Base-by-base conservation (phyloP, 176 grass and related monocot genomes). In the Triticum dicoccoides region DNA sequence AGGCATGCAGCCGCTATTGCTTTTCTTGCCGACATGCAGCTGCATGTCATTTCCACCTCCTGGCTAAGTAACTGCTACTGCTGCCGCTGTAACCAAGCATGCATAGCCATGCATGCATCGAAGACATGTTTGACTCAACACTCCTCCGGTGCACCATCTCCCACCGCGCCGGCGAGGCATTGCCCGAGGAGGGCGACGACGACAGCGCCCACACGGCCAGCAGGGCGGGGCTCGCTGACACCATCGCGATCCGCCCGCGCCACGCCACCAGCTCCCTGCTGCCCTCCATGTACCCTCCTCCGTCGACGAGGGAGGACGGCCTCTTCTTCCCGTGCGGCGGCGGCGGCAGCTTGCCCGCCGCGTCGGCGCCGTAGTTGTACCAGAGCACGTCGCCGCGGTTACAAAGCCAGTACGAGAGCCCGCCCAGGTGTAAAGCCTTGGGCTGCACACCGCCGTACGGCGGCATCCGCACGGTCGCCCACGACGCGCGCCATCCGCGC, bases 171-270 rank as follows among this genome's bases (percentile, higher is more conserved):
- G 35, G 4, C 15, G 83, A 15, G 0, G 2, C 9, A 3, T 34
- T 34, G 11, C 25, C 27, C 4, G 65, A 44, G 41, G 41, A 27
- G 9, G 52, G 17, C 1, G 52, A 20, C 4, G 11, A 24, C 2
- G 71, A 45, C 3, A 39, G 47, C 76, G 66, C 45, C 84, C 76
- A 86, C 84, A 86, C 47, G 42, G 49, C 13, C 1, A 86, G 20
- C 17, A 11, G 0, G 27, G 14, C 9, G 12, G 3, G 0, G 44
- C 13, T 17, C 44, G 23, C 21, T 0, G 32, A 51, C 29, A 65
- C 61, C 30, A 58, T 34, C 20, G 9, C 58, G 45, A 86, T n/a
- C 45, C 63, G 75, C 8, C 84, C 84, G 63, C 18, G 11, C 61
- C 76, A 59, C 64, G 25, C 75, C 61, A 21, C 61, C 63, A 82